Base-by-base conservation (phyloP, 176 grass and related monocot species). In the Urochloa ruziziensis region DNA sequence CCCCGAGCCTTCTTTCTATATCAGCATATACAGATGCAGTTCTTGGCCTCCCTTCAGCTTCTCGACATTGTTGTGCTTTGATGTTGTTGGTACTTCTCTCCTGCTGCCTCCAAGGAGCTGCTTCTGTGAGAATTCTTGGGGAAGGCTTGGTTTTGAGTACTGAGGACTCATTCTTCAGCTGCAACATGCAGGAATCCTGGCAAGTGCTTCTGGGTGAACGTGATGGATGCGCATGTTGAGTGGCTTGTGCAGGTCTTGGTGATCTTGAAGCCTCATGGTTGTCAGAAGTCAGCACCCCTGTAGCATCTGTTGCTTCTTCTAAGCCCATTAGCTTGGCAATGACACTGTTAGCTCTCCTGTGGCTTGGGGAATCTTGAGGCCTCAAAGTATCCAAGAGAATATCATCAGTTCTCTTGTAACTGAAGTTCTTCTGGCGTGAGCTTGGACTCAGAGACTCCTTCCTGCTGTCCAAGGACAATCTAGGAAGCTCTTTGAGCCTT, bases 261-360 rank as follows among this genome's bases (percentile, higher is more conserved):
- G 83, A 83, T 85, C 77, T 89, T 84, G 67, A 57, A 27, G 80
- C 33, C 28, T 87, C 80, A 58, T 87, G 44, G 75, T 54, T 83
- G 37, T 74, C 80, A n/a, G 67, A 19, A 66, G 21, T 60, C 28
- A 83, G 79, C 30, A 73, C 52, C 56, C 90, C 73, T 28, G 82
- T 82, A 24, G 74, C 85, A 75, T 79, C n/a, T 64, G 93, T 92
- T 86, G 87, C 69, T 74, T 83, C 90, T 79, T 94, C 93, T 83
- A 99, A 82, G 25, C 97, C 97, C 97, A 99, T 99, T 58, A 99
- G 88, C 90, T 82, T 96, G 72, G 93, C 93, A 77, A 99, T 92
- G 37, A 99, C 78, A 84, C 88, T 90, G 65, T 77, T 92, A 37
- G 90, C 89, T 39, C 88, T 67, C 59, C 57, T 89, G 65, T 86